Evolutionary conservation across 75 land plant genomes (phyloP).

Genomic region (Adiantum capillusveneris): DNA sequence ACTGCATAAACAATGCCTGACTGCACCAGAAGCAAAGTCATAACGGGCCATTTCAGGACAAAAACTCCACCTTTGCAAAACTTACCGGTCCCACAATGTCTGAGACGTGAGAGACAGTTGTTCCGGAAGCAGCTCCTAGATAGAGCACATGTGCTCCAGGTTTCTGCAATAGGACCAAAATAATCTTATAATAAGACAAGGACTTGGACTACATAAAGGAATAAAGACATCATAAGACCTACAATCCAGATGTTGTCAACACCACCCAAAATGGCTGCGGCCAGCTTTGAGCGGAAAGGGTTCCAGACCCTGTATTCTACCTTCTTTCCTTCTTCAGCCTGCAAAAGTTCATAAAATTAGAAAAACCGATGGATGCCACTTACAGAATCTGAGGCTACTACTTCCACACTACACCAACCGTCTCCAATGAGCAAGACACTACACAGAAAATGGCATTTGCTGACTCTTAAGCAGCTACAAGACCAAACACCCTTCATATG

Average conservation of each 20-base stretch:
- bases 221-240: slow-evolving; percentile 16
- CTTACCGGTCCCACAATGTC: slow-evolving; percentile 92
- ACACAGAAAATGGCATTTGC: too few species aligned
- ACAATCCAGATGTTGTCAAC: slow-evolving; percentile 93
- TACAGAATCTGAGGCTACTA: too few species aligned
- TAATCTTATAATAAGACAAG: too few species aligned
- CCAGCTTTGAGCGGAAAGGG: slow-evolving; percentile 87
- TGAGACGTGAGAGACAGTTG: slow-evolving; percentile 90
- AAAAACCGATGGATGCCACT: too few species aligned
- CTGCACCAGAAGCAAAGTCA: slow-evolving; percentile 27
- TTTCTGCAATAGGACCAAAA: slow-evolving; percentile 44
- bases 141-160: slow-evolving; percentile 82
- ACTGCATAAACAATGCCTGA: slow-evolving; percentile 90
- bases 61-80: slow-evolving; percentile 6
- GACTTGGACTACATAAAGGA: too few species aligned
- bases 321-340: slow-evolving; percentile 82
- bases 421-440: too few species aligned
- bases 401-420: too few species aligned
- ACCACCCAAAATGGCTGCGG: slow-evolving; percentile 88
- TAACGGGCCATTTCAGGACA: too few species aligned
- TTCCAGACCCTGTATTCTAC: slow-evolving; percentile 91
- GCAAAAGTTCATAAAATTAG: slow-evolving; percentile 3
- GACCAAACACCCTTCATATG: too few species aligned
- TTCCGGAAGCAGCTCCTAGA: slow-evolving; percentile 93
- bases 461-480: too few species aligned